These are phyloP conservation scores for Isoetes taiwanensis DNA, from an alignment of 75 land plant species.

Conservation along the genomic window DNA sequence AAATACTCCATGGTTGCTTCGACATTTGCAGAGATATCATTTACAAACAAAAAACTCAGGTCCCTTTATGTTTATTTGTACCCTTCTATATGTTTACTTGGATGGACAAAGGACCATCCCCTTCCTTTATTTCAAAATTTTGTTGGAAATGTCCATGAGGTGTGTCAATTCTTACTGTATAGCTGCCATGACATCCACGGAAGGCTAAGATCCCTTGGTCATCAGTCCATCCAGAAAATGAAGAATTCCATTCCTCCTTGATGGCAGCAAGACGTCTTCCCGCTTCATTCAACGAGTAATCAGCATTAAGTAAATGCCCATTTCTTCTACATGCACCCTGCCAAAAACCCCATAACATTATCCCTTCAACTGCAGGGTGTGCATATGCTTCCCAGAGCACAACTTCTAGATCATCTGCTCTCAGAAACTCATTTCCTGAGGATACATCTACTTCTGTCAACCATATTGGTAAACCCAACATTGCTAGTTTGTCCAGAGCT, in stretches of 20 bases:
- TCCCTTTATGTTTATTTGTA: too few species aligned
- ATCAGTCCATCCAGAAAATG: constrained; percentile 33
- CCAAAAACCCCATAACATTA: constrained; percentile 96
- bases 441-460: constrained; percentile 87
- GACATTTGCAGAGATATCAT: too few species aligned
- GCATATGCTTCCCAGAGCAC: constrained; percentile 84
- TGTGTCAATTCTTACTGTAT: constrained; percentile 30
- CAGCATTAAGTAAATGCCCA: constrained; percentile 61
- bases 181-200: constrained; percentile 68
- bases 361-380: constrained; percentile 78
- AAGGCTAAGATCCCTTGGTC: constrained; percentile 50
- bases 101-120: constrained; percentile 31
- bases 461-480: constrained; percentile 79
- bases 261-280: constrained; percentile 53
- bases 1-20: too few species aligned
- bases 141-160: constrained; percentile 18
- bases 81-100: background rate
- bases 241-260: constrained; percentile 70
- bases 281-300: constrained; percentile 79
- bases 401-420: constrained; percentile 91
- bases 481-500: constrained; percentile 52
- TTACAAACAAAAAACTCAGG: too few species aligned
- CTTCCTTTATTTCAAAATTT: constrained; percentile 44
- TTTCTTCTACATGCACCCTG: constrained; percentile 58
- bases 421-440: constrained; percentile 60